A percentile compares a stretch with the other conserved stretches of the same genome.
These are phyloP conservation scores for Arachis hypogaea DNA, from an alignment of 306 rosid species.

Conservation along the genomic window DNA sequence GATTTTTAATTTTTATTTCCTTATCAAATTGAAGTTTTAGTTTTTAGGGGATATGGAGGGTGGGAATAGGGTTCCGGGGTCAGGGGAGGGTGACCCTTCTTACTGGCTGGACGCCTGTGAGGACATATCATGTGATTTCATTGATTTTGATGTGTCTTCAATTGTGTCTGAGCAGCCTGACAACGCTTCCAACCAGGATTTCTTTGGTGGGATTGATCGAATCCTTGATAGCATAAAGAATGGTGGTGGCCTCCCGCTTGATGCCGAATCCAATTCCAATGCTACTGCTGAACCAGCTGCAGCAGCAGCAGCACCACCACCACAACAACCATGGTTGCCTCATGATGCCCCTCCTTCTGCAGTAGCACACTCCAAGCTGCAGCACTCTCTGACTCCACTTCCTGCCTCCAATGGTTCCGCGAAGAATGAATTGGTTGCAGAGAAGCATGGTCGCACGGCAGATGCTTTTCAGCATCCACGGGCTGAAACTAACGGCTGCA, in stretches of 20 bases:
- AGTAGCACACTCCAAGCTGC: slow-evolving; percentile 19
- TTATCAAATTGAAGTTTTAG: too few species aligned
- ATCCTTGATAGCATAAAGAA: slow-evolving; percentile 83
- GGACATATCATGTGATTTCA: slow-evolving; percentile 79
- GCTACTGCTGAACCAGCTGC: slow-evolving; percentile 35
- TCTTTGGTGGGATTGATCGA: slow-evolving; percentile 91
- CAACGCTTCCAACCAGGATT: slow-evolving; percentile 64
- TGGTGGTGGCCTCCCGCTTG: slow-evolving; percentile 65
- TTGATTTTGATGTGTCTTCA: slow-evolving; percentile 59
- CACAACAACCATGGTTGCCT: slow-evolving; percentile 6
- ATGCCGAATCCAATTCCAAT: slow-evolving; percentile 11
- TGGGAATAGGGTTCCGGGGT: slow-evolving; percentile 50
- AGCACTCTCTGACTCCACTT: slow-evolving; percentile 26
- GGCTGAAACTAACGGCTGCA: slow-evolving; percentile 34
- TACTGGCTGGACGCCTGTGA: slow-evolving; percentile 97
- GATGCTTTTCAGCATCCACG: slow-evolving; percentile 36
- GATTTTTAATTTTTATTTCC: too few species aligned
- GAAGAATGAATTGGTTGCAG: slow-evolving; percentile 32
- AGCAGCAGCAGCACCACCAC: too few species aligned
- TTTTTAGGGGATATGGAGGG: slow-evolving; percentile 51
- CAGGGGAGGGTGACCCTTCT: slow-evolving; percentile 47
- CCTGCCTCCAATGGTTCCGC: slow-evolving; percentile 20
- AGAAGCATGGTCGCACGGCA: slow-evolving; percentile 24
- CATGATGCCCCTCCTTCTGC: slow-evolving; percentile 29
- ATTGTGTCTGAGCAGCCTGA: slow-evolving; percentile 46